Evolutionary conservation across 2,329 filamentous ascomycete genomes (phyloP).

Genomic region (Colletotrichum horii): DNA sequence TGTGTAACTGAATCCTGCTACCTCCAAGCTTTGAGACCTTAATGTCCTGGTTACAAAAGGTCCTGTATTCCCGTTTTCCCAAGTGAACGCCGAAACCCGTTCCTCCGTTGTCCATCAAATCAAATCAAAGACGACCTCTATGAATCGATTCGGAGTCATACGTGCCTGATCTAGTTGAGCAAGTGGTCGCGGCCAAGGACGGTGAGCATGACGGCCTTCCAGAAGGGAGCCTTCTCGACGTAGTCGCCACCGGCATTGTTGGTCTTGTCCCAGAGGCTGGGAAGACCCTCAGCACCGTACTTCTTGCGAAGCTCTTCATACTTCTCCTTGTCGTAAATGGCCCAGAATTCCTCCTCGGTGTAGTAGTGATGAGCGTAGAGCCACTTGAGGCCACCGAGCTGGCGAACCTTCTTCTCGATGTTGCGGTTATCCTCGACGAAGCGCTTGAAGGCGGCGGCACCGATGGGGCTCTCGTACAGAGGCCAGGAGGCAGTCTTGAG

Average conservation of each 20-base stretch:
- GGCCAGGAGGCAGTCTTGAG: conserved; percentile 1
- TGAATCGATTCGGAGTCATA: background rate
- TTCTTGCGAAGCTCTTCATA: conserved; percentile 64
- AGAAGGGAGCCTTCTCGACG: background rate
- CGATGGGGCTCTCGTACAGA: background rate
- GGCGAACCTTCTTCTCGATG: conserved; percentile 63
- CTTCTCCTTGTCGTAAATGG: conserved; percentile 60
- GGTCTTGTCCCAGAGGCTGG: conserved; percentile 72
- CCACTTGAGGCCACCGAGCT: conserved; percentile 71
- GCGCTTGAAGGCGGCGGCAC: background rate
- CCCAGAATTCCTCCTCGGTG: conserved; percentile 71
- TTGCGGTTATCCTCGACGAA: conserved; percentile 61
- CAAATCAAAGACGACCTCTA: background rate
- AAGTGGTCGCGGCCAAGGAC: background rate
- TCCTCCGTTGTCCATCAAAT: background rate
- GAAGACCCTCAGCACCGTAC: conserved; percentile 63
- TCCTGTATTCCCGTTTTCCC: background rate
- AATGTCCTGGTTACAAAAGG: background rate
- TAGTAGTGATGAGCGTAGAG: conserved; percentile 74
- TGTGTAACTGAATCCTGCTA: background rate
- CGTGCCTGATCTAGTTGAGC: background rate
- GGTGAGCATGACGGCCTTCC: background rate
- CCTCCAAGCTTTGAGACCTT: background rate
- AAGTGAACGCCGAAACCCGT: background rate
- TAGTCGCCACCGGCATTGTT: conserved; percentile 31